Evolutionary conservation across 1,284 basidiomycete species (phyloP).

Genomic region (Calocybe gambosa): DNA sequence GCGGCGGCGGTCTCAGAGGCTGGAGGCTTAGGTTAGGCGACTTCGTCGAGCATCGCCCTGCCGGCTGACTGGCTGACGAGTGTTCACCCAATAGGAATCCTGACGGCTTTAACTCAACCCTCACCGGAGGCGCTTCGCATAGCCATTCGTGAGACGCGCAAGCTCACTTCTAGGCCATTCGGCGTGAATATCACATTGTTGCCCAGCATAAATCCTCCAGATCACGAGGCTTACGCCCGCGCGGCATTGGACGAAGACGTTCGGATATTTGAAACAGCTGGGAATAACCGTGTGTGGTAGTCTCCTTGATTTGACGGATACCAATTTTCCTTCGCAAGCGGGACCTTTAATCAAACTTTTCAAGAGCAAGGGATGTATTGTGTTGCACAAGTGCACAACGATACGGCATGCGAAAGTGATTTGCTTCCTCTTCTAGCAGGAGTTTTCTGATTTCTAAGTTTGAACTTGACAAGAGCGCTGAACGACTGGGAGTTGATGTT

Average conservation of each 20-base stretch:
- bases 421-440: not conserved
- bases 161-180: slow-evolving; percentile 69
- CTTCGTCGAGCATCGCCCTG: not conserved
- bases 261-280: slow-evolving; percentile 88
- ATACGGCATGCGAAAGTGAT: slow-evolving; percentile 82
- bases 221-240: slow-evolving; percentile 79
- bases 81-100: slow-evolving; percentile 43
- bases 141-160: slow-evolving; percentile 79
- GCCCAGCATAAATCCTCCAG: slow-evolving; percentile 87
- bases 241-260: slow-evolving; percentile 89
- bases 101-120: slow-evolving; percentile 88
- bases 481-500: slow-evolving; percentile 77
- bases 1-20: slow-evolving; percentile 82
- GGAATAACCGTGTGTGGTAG: slow-evolving; percentile 67
- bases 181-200: slow-evolving; percentile 92
- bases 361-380: slow-evolving; percentile 70
- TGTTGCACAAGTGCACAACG: slow-evolving; percentile 91
- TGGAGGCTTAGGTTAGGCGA: slow-evolving; percentile 69
- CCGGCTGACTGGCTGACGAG: slow-evolving; percentile 2
- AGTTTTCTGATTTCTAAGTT: not conserved
- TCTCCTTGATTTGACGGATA: not conserved
- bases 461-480: slow-evolving; percentile 49
- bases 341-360: slow-evolving; percentile 77
- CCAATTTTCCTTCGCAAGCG: slow-evolving; percentile 34
- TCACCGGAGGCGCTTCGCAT: slow-evolving; percentile 76